Evolutionary conservation across 257 asterid genomes (phyloP).

Genomic region (Fraxinus anomala): DNA sequence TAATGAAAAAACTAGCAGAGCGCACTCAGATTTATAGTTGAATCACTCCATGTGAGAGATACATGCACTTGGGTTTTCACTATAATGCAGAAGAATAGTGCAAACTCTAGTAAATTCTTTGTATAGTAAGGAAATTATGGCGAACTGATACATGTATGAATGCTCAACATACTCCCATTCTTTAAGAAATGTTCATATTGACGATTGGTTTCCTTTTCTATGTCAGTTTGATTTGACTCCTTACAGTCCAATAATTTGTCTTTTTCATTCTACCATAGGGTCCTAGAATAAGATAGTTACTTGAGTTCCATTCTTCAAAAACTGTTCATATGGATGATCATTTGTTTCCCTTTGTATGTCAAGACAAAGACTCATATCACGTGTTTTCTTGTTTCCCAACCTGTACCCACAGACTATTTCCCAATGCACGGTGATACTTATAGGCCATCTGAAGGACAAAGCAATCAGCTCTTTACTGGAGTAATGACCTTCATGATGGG

Average conservation of each 20-base stretch:
- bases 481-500: slow-evolving; percentile 86
- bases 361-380: background rate
- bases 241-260: too few relatives aligned
- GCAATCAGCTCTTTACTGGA: slow-evolving; percentile 71
- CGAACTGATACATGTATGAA: too few relatives aligned
- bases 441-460: slow-evolving; percentile 47
- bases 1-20: too few relatives aligned
- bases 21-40: background rate
- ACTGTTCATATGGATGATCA: too few relatives aligned
- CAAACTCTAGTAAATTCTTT: too few relatives aligned
- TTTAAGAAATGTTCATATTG: background rate
- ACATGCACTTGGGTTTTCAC: background rate
- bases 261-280: background rate
- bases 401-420: slow-evolving; percentile 32
- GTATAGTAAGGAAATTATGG: too few relatives aligned
- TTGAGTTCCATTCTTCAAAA: too few relatives aligned
- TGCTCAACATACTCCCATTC: too few relatives aligned
- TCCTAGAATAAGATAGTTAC: too few relatives aligned
- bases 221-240: background rate
- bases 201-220: too few relatives aligned
- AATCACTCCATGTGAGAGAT: background rate
- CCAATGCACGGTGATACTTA: slow-evolving; percentile 30
- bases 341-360: too few relatives aligned
- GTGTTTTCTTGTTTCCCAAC: slow-evolving; percentile 11
- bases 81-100: too few relatives aligned